These are phyloP conservation scores for Rhynchospora breviuscula DNA, from an alignment of 176 grass and related monocot genomes.

Conservation along the genomic window DNA sequence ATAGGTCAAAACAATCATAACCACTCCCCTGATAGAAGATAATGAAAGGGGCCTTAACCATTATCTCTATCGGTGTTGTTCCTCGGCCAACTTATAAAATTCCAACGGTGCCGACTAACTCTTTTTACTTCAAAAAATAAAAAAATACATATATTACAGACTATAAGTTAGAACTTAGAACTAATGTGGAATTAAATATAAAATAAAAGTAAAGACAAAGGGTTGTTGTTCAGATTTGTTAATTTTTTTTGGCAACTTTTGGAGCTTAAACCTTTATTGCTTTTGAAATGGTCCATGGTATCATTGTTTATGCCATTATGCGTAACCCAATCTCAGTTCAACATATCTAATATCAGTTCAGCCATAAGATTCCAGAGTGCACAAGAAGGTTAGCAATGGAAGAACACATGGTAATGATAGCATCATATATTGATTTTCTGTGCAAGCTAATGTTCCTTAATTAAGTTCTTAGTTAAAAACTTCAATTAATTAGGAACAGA, in stretches of 20 bases:
- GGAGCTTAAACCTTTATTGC: no score
- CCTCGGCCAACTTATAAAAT: not conserved
- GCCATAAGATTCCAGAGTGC: not conserved
- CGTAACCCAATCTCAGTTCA: not conserved
- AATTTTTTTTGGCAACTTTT: no score
- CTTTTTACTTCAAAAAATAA: not conserved
- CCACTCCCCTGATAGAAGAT: not conserved
- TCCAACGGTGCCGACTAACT: not conserved
- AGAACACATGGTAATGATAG: not conserved
- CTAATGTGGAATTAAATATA: no score
- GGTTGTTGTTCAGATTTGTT: no score
- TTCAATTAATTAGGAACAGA: no score
- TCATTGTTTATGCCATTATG: not conserved
- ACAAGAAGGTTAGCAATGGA: not conserved
- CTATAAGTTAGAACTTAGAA: no score
- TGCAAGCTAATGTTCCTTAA: no score
- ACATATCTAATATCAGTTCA: not conserved
- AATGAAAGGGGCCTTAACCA: not conserved
- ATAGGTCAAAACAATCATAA: not conserved
- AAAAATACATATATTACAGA: not conserved
- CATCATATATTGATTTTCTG: not conserved
- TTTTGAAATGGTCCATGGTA: not conserved
- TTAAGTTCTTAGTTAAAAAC: no score
- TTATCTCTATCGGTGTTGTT: not conserved
- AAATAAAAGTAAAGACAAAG: no score